Percentiles rank a stretch among this genome's conserved stretches.
Conservation (phyloP, 192 early-diverging fungal genomes). For the Coemansia sp. region DNA sequence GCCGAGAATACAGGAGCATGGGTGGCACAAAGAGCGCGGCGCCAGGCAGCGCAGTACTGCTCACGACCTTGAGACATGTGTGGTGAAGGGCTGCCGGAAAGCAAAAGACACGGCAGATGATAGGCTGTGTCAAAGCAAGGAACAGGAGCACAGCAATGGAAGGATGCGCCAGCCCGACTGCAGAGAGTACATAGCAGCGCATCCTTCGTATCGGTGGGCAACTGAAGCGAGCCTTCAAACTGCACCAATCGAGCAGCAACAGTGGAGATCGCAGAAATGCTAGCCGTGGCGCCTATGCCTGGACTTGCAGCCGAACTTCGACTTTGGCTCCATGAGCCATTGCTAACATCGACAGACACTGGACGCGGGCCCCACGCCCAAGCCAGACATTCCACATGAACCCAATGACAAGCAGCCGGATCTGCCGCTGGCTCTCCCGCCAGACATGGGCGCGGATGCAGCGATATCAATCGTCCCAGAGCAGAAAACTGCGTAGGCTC, state of each 20-base stretch:
- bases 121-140: slow-evolving; percentile 36
- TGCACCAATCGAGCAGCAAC: slow-evolving; percentile 7
- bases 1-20: slow-evolving; percentile 39
- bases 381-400: slow-evolving; percentile 48
- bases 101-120: slow-evolving; percentile 44
- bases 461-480: slow-evolving; percentile 35
- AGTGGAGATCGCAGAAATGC: background rate
- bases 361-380: slow-evolving; percentile 53
- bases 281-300: background rate
- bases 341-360: slow-evolving; percentile 1
- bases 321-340: background rate
- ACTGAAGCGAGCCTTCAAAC: slow-evolving; percentile 29
- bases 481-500: background rate
- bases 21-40: slow-evolving; percentile 33
- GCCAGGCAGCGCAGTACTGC: slow-evolving; percentile 42
- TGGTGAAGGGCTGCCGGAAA: slow-evolving; percentile 21
- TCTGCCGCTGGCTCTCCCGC: background rate
- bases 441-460: slow-evolving; percentile 3
- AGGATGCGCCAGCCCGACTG: slow-evolving; percentile 25
- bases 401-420: slow-evolving; percentile 21
- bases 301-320: background rate
- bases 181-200: slow-evolving; percentile 28
- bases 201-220: slow-evolving; percentile 4
- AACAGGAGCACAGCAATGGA: slow-evolving; percentile 52
- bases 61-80: slow-evolving; percentile 1